phyloP scores from a whole-genome alignment of 2,329 filamentous ascomycete species.

The Exutisphaerella laricina region DNA sequence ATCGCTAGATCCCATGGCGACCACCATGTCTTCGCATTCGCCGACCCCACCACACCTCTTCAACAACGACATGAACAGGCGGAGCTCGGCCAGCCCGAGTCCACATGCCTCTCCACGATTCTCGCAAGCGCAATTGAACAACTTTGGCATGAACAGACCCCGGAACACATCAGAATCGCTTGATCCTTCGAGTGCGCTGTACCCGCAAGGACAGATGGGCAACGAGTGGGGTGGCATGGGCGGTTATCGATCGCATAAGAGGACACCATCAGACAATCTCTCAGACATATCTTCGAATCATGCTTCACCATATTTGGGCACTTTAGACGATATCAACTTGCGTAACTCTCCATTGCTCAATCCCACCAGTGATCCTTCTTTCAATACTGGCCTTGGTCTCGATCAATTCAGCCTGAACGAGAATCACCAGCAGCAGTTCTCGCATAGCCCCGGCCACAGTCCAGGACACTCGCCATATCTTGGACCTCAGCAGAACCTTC shows the following conservation, averaged over 20 bases:
- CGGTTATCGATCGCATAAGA: conserved; percentile 72
- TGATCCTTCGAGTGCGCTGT: conserved; percentile 56
- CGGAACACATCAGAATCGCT: conserved; percentile 52
- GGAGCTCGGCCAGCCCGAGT: conserved; percentile 50
- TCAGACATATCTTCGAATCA: conserved; percentile 79
- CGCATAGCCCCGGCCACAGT: conserved; percentile 38
- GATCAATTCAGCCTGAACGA: conserved; percentile 76
- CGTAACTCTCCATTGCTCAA: conserved; percentile 75
- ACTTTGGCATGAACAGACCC: conserved; percentile 52
- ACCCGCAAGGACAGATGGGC: conserved; percentile 43
- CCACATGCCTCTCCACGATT: conserved; percentile 50
- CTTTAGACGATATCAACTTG: conserved; percentile 68
- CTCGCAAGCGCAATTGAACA: conserved; percentile 42
- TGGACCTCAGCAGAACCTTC: conserved; percentile 57
- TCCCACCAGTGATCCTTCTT: conserved; percentile 66
- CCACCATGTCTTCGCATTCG: conserved; percentile 46
- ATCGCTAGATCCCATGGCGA: conserved; percentile 47
- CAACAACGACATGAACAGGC: conserved; percentile 44
- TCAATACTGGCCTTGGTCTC: conserved; percentile 72
- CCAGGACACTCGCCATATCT: conserved; percentile 61
- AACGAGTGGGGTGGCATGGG: conserved; percentile 56
- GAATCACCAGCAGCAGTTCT: conserved; percentile 34
- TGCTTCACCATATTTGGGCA: conserved; percentile 74
- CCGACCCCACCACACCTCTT: conserved; percentile 54
- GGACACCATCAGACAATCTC: conserved; percentile 76